Percentiles rank a stretch among this genome's conserved stretches.
Evolutionary conservation across 2,329 filamentous ascomycete species (phyloP).

Genomic region (Stromatinia cepivora): DNA sequence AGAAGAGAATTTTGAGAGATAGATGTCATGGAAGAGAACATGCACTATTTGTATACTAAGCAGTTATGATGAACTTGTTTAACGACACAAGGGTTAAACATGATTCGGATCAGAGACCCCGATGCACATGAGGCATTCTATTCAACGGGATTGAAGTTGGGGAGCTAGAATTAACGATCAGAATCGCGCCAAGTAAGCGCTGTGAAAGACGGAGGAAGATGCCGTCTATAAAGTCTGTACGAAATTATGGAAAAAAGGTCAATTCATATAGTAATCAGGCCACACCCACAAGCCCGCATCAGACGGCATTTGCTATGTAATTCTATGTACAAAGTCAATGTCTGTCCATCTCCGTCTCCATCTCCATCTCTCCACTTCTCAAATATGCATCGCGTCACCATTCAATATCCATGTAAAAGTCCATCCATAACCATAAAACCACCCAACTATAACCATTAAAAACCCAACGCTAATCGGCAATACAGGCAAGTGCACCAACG

Average conservation of each 20-base stretch:
- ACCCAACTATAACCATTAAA: conserved; percentile 8
- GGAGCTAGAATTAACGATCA: neutral
- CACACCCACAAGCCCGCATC: neutral
- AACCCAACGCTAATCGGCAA: conserved; percentile 20
- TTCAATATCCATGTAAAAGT: conserved; percentile 17
- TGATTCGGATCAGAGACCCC: neutral
- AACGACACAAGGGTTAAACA: neutral
- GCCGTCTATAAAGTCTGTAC: conserved; percentile 3
- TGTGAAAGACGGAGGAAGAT: neutral
- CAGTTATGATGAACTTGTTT: neutral
- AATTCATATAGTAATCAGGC: conserved; percentile 18
- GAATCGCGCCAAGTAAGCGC: neutral
- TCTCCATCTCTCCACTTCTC: conserved; percentile 9
- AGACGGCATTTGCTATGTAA: conserved; percentile 9
- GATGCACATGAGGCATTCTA: neutral
- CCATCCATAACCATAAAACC: conserved; percentile 10
- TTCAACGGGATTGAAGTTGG: neutral
- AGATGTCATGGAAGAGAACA: neutral
- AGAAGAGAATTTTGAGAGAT: neutral
- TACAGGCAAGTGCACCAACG: conserved; percentile 16
- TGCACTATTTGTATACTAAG: neutral
- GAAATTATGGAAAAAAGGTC: conserved; percentile 9
- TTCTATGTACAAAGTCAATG: conserved; percentile 20
- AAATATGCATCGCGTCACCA: conserved; percentile 15
- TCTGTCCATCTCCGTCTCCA: conserved; percentile 8